A percentile compares a stretch with the other conserved stretches of the same genome.
Evolutionary conservation across 768 basidiomycete genomes (phyloP).

Genomic region (Dacryopinax spathularia): DNA sequence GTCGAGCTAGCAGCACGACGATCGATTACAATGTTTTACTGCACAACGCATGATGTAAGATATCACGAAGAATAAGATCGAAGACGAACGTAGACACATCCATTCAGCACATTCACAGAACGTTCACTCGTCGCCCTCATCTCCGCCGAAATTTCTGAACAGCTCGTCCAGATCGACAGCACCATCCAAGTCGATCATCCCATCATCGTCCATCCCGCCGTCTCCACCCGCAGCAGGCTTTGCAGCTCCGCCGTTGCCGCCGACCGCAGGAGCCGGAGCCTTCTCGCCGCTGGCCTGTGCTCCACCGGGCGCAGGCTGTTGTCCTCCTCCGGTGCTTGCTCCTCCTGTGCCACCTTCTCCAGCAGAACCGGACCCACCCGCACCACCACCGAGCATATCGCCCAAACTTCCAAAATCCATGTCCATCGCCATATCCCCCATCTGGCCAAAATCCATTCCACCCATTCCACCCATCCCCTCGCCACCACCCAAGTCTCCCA

Average conservation of each 20-base stretch:
- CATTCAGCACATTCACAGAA: too few species aligned
- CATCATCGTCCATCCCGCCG: not conserved
- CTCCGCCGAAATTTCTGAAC: not conserved
- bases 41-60: too few species aligned
- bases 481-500: not conserved
- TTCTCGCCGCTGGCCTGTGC: not conserved
- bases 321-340: too few species aligned
- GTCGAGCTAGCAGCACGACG: too few species aligned
- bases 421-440: not conserved
- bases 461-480: not conserved
- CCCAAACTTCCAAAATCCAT: not conserved
- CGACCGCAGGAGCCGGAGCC: not conserved
- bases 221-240: too few species aligned
- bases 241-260: too few species aligned
- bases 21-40: too few species aligned
- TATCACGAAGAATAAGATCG: too few species aligned
- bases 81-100: too few species aligned
- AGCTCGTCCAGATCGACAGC: not conserved
- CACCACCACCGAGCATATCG: not conserved
- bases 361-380: not conserved
- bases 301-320: too few species aligned
- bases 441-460: not conserved
- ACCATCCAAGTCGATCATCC: conserved; percentile 1
- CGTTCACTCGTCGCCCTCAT: not conserved
- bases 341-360: too few species aligned